Evolutionary conservation across 495 filamentous ascomycete species (phyloP).

Genomic region (Neurospora sp.): DNA sequence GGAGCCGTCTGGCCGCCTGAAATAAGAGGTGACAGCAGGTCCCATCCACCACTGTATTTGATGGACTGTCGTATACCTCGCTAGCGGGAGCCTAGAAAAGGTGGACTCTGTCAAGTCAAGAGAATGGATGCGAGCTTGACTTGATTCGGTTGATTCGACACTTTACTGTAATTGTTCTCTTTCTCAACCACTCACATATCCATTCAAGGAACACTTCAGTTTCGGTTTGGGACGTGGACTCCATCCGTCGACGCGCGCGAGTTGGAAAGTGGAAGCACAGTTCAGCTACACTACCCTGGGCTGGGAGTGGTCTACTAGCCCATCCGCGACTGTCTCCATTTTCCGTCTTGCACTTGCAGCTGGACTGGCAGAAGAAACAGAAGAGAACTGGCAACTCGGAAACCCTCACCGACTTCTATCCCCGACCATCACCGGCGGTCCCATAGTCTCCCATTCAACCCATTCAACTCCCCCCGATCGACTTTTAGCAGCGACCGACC

Average conservation of each 20-base stretch:
- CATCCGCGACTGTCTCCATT: too few relatives aligned
- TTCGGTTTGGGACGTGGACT: not conserved
- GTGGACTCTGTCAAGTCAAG: not conserved
- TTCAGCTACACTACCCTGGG: not conserved
- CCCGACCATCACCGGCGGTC: not conserved
- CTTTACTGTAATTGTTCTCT: not conserved
- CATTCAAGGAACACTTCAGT: not conserved
- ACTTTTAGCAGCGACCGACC: not conserved
- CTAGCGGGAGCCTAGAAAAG: not conserved
- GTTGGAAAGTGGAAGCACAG: not conserved
- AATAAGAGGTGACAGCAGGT: not conserved
- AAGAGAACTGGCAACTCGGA: not conserved
- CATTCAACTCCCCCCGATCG: not conserved
- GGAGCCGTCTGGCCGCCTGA: not conserved
- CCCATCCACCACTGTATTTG: not conserved
- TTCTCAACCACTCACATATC: not conserved
- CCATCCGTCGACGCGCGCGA: not conserved
- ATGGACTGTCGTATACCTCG: not conserved
- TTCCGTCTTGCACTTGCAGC: not conserved
- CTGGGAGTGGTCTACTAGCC: too few relatives aligned
- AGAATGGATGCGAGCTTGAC: not conserved
- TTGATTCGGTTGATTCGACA: not conserved
- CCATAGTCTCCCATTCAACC: not conserved
- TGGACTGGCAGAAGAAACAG: not conserved
- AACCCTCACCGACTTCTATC: not conserved